Base-by-base conservation (phyloP, 2,329 filamentous ascomycete genomes). In the Cryoendolithus antarcticus region DNA sequence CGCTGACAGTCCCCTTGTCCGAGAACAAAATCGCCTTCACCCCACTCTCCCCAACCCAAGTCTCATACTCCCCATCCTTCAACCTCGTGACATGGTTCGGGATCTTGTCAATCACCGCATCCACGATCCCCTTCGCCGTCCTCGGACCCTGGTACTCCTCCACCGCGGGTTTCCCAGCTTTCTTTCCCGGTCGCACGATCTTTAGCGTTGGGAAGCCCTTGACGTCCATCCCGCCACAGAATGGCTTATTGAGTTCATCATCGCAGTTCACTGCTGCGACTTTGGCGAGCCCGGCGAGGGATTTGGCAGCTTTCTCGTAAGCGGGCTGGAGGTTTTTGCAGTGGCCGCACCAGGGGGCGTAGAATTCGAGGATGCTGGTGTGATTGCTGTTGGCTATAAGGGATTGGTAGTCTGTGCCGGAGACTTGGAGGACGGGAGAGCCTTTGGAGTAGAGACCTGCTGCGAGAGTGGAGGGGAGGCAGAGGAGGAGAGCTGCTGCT, bases 301-400 rank as follows among this genome's bases (percentile, higher is more conserved):
- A 86, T 54, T 81, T 82, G 51, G 91, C 91, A 2, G 80, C 88
- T 63, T 94, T 94, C 62, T 96, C 89, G 64, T 91, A 98, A 33
- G 85, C 84, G 3, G 88, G 89, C 65, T 95, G 88, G 55, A 98
- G 80, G 64, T 82, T 95, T 65, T 94, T 75, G 68, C 91, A 98
- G 65, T 96, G 91, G 32, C 89, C 91, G 56, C 91, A 96, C 89
- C 89, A 96, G 15, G 89, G 89, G 6, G 89, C 89, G 57, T 94
- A 96, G 72, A 96, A 96, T 64, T 59, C 60, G 50, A 59, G 48
- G 36, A 60, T 54, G 43, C 42, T 44, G 11, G 86, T 93, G 62
- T 96, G 72, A 58, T 95, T 95, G 19, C 86, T 94, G 57, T 84
- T 79, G 34, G 82, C 77, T 61, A 98, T 86, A 48, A 94, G 66